phyloP scores from a whole-genome alignment of 176 grass and related monocot species.

The Triticum urartu region DNA sequence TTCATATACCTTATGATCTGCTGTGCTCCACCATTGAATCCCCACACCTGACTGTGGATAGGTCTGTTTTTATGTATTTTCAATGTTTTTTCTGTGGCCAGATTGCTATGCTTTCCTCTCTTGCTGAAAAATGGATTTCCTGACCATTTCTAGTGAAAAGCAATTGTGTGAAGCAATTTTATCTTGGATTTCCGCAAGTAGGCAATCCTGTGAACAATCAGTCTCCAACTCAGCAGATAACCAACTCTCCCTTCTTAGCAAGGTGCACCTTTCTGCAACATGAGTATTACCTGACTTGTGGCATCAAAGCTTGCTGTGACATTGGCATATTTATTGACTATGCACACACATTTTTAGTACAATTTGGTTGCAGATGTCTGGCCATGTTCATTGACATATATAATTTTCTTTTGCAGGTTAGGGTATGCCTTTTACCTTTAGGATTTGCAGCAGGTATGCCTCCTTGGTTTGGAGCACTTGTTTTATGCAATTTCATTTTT shows the following conservation, averaged over 20 bases:
- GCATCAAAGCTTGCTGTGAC: neutral
- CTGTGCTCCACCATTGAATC: slow-evolving; percentile 45
- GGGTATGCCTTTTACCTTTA: slow-evolving; percentile 62
- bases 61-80: slow-evolving; percentile 33
- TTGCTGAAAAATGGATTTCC: slow-evolving; percentile 15
- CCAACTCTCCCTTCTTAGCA: slow-evolving; percentile 46
- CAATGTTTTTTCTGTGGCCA: neutral
- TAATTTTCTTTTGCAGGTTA: slow-evolving; percentile 42
- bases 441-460: slow-evolving; percentile 48
- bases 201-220: slow-evolving; percentile 1
- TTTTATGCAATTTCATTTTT: neutral
- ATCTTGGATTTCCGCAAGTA: slow-evolving; percentile 46
- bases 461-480: neutral
- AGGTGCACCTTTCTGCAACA: slow-evolving; percentile 33
- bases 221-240: slow-evolving; percentile 18
- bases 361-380: neutral
- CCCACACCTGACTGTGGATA: slow-evolving; percentile 55
- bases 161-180: slow-evolving; percentile 63
- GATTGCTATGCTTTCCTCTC: neutral
- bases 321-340: neutral
- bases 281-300: neutral
- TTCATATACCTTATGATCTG: slow-evolving; percentile 62
- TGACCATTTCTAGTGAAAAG: slow-evolving; percentile 52
- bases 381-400: neutral
- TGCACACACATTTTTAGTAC: neutral